Base-by-base conservation (phyloP, 1,284 basidiomycete genomes). In the Ganoderma sinense region DNA sequence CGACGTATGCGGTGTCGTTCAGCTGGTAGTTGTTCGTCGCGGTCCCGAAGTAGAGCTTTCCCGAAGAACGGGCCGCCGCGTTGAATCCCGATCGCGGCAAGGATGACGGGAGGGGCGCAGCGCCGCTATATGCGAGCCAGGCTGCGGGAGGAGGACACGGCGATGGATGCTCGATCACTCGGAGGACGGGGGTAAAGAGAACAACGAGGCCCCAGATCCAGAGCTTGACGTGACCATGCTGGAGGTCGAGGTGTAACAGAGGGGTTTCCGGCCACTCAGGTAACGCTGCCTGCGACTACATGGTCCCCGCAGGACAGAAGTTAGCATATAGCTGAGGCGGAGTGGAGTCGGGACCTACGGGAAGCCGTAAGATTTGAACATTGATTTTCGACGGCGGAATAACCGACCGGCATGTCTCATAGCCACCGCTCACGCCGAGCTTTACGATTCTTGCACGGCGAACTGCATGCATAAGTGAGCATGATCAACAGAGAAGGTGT, bases 21-120 rank as follows among this genome's bases (percentile, higher is more conserved):
- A 88, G 78, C 74, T 88, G 86, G 6, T 81, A 80, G 74, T 89
- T 89, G 76, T 88, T 87, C 1, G 87, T 89, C 11, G 88, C 88
- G 16, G 85, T 82, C 26, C 89, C 89, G 67, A 90, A 88, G 80
- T 90, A 90, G n/a, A 82, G 74, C 77, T 89, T 88, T n/a, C 85
- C 84, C 13, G 84, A 83, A 14, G 83, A 78, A 69, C 80, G 82
- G 0, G 87, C 86, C 11, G 82, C 80, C 3, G 72, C 74, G 71
- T 84, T 78, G 7, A 56, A 33, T 8, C 53, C 53, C 7, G 48
- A 26, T 51, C 23, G 48, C 23, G 48, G 11, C 23, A 13, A 23
- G 1, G 23, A 23, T 10, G 48, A 11, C n/a, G 48, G 23, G n/a
- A n/a, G n/a, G n/a, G n/a, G n/a, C n/a, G n/a, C n/a, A n/a, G n/a